Conservation (phyloP, 2,329 filamentous ascomycete genomes). For the Cladosporium velox region DNA sequence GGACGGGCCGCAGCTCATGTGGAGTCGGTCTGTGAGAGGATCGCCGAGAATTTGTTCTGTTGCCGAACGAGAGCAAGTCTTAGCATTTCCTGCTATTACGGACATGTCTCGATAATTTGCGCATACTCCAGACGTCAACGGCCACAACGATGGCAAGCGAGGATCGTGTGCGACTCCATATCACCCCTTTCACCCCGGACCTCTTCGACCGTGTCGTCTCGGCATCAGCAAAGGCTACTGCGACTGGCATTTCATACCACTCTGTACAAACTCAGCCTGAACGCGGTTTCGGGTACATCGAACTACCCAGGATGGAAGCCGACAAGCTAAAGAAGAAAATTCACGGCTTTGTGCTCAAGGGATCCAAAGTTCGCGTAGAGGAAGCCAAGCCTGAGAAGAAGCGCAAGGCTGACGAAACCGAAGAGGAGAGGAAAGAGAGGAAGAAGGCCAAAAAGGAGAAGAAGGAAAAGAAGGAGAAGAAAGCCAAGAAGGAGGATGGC, state of each 20-base stretch:
- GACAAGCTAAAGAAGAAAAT: constrained; percentile 91
- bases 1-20: constrained; percentile 7
- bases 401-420: constrained; percentile 38
- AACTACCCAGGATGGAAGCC: constrained; percentile 77
- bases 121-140: not conserved
- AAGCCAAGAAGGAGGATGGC: constrained; percentile 48
- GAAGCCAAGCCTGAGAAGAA: constrained; percentile 69
- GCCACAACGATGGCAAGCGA: not conserved
- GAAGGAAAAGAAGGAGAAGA: constrained; percentile 49
- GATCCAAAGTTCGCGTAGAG: constrained; percentile 81
- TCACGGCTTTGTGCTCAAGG: constrained; percentile 81
- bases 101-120: constrained; percentile 14
- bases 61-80: constrained; percentile 2
- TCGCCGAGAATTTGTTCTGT: constrained; percentile 19
- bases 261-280: constrained; percentile 84
- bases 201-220: constrained; percentile 74
- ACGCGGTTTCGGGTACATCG: constrained; percentile 84
- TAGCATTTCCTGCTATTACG: not conserved
- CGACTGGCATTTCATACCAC: constrained; percentile 86
- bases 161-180: constrained; percentile 68
- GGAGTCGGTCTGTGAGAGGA: constrained; percentile 1
- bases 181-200: constrained; percentile 78
- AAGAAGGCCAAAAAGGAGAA: constrained; percentile 58
- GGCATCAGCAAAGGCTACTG: constrained; percentile 63
- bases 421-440: constrained; percentile 44